Evolutionary conservation across 805 yeast genomes (phyloP), one percentile per base, ranked within the genome.

Genomic region (Helenozyma rhizophorensis): DNA sequence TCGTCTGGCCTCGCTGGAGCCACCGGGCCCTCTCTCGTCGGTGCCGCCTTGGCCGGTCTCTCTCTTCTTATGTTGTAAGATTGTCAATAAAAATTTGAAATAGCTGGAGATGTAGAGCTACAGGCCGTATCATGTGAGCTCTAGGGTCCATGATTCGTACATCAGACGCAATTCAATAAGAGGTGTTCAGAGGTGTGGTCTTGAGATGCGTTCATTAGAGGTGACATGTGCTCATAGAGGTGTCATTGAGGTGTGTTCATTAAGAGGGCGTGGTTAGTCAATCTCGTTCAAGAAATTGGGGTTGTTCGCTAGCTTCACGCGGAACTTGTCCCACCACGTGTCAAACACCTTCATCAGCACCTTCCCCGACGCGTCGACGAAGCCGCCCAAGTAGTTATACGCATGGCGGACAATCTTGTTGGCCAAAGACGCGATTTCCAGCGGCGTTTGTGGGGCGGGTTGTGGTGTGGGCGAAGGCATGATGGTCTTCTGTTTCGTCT

Each of bases 311-410:
- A 93, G 49, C 51, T 83, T 80, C 6, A 74, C 60, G 55, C 76
- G 84, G 61, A 93, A 90, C 58, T 87, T 89, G 43, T 73, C 80
- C 98, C 98, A 86, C 98, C 98, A 90, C 25, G 74, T 81, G 53
- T 90, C 94, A 50, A 90, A 90, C 26, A 78, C 83, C 50, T 81
- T 84, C 52, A 90, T 84, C 3, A 89, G 83, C 3, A 90, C 96
- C 46, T 78, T 85, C 2, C 95, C 95, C 14, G 74, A 67, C 4
- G 64, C 55, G 51, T 87, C 95, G 6, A 87, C 73, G 54, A 89
- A 90, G n/a, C 97, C 85, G 2, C 94, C 78, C 30, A 90, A 60
- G 54, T 75, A 93, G 53, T 93, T 89, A 60, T 90, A 93, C 2
- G 97, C 97, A 57, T 93, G 87, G 23, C 80, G 80, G 14, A 93